Percentiles rank a stretch among this genome's conserved stretches.
Evolutionary conservation across 225 moss, liverwort and hornwort genomes (phyloP).

Genomic region (Marchantia paleacea): DNA sequence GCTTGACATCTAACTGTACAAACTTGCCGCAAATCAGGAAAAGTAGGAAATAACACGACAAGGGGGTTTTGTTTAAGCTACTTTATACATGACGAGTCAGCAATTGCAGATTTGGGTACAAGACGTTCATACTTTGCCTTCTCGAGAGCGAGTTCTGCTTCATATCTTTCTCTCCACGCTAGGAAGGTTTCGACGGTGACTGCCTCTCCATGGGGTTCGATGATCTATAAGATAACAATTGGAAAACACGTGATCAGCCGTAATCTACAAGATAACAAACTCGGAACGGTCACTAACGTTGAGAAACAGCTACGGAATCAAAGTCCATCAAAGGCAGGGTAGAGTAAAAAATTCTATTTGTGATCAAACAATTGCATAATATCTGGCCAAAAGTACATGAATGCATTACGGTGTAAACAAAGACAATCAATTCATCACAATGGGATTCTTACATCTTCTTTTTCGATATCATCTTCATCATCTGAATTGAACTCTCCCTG

Average conservation of each 20-base stretch:
- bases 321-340: no score
- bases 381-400: no score
- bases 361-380: no score
- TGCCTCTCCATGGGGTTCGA: slow-evolving; percentile 93
- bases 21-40: background rate
- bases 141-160: slow-evolving; percentile 87
- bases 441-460: slow-evolving; percentile 59
- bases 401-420: background rate
- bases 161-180: slow-evolving; percentile 89
- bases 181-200: slow-evolving; percentile 79
- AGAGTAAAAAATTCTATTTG: no score
- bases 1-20: background rate
- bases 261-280: background rate
- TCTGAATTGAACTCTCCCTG: slow-evolving; percentile 35
- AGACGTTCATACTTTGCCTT: slow-evolving; percentile 54
- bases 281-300: background rate
- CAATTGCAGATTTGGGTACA: background rate
- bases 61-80: background rate
- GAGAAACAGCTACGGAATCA: background rate
- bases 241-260: no score
- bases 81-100: background rate
- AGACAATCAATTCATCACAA: background rate
- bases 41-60: no score
- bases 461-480: slow-evolving; percentile 55
- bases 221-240: slow-evolving; percentile 33